A percentile compares a stretch with the other conserved stretches of the same genome.
These are phyloP conservation scores for Cucurbita argyrosperma DNA, from an alignment of 306 rosid genomes.

Conservation along the genomic window DNA sequence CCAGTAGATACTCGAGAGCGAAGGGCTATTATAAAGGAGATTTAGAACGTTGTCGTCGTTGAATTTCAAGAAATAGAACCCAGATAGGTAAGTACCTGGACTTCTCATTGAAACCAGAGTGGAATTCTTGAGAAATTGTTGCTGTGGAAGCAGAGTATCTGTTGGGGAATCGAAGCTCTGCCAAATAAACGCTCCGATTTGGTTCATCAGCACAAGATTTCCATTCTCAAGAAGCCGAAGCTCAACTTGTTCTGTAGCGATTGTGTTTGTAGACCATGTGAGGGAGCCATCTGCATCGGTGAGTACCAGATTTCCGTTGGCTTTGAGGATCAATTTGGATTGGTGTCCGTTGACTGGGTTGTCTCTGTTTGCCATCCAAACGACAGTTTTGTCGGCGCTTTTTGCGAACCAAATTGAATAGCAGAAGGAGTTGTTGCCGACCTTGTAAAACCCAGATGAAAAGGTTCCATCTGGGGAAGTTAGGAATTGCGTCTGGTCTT, in stretches of 20 bases:
- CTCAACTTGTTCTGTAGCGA: not conserved
- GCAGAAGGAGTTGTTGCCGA: conserved; percentile 10
- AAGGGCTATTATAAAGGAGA: conserved; percentile 2
- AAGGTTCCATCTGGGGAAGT: conserved; percentile 1
- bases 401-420: conserved; percentile 12
- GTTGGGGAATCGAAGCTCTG: conserved; percentile 32
- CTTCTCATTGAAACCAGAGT: conserved; percentile 16
- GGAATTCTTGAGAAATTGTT: conserved; percentile 9
- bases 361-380: conserved; percentile 17
- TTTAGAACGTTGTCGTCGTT: conserved; percentile 12
- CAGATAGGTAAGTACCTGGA: conserved; percentile 10
- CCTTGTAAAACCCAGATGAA: conserved; percentile 4
- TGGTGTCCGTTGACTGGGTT: conserved; percentile 5
- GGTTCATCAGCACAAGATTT: conserved; percentile 18
- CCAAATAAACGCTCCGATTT: conserved; percentile 11
- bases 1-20: conserved; percentile 3
- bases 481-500: not conserved
- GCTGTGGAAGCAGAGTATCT: conserved; percentile 30
- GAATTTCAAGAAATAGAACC: conserved; percentile 21
- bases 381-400: not conserved
- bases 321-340: conserved; percentile 2
- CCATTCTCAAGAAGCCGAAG: conserved; percentile 18
- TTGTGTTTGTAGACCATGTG: conserved; percentile 14
- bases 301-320: not conserved
- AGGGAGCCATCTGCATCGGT: conserved; percentile 1